Evolutionary conservation across 805 yeast genomes (phyloP).

Genomic region (Metschnikowia picachoensis): DNA sequence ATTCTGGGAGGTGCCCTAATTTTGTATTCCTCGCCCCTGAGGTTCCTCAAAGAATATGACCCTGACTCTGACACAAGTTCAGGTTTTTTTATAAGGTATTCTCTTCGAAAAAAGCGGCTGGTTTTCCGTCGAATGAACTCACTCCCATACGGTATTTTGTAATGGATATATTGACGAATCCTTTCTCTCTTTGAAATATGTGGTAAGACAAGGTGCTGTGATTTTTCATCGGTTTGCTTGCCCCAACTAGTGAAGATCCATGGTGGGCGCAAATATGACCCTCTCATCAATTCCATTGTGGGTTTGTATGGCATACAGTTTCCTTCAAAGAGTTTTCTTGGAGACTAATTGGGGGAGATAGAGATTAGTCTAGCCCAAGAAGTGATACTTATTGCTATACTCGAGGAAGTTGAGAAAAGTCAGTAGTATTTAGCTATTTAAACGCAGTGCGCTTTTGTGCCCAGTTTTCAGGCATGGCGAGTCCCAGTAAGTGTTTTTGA

Average conservation of each 20-base stretch:
- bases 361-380: background rate
- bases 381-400: too few species aligned
- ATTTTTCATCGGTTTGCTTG: background rate
- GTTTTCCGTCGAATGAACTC: background rate
- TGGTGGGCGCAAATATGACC: conserved; percentile 8
- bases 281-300: background rate
- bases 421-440: background rate
- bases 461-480: background rate
- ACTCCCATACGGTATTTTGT: background rate
- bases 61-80: background rate
- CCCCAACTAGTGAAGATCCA: conserved; percentile 8
- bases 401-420: background rate
- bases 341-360: background rate
- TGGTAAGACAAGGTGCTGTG: background rate
- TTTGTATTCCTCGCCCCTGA: conserved; percentile 1
- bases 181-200: conserved; percentile 2
- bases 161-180: background rate
- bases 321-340: background rate
- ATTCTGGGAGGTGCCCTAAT: background rate
- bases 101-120: background rate
- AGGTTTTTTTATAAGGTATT: background rate
- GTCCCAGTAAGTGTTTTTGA: background rate
- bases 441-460: conserved; percentile 1
- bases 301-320: background rate
- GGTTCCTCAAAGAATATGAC: too few species aligned